These are phyloP conservation scores for Jaminaea rosea DNA, from an alignment of 1,284 basidiomycete genomes.

Conservation along the genomic window DNA sequence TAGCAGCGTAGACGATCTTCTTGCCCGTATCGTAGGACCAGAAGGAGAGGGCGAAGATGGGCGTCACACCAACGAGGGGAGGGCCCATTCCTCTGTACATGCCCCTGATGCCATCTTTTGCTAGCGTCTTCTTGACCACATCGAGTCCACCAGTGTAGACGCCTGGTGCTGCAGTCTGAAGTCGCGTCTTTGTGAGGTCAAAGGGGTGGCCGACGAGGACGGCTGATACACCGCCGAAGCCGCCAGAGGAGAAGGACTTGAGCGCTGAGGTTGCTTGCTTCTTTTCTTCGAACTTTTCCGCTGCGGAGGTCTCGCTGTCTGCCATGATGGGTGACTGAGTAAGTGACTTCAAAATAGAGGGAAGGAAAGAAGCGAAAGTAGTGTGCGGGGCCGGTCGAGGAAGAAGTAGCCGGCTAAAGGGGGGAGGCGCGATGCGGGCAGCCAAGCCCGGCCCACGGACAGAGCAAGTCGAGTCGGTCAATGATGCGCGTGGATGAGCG, in stretches of 20 bases:
- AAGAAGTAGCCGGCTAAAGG: no score
- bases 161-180: conserved; percentile 86
- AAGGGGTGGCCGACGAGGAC: conserved; percentile 95
- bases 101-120: conserved; percentile 77
- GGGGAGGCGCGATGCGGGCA: no score
- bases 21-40: conserved; percentile 97
- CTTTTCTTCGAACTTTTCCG: conserved; percentile 17
- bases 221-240: conserved; percentile 76
- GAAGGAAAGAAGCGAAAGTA: no score
- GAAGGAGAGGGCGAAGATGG: conserved; percentile 97
- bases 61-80: conserved; percentile 89
- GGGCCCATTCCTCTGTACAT: conserved; percentile 95
- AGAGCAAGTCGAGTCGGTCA: no score
- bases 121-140: conserved; percentile 81
- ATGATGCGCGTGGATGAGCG: no score
- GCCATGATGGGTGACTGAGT: conserved; percentile 4
- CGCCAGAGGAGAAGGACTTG: conserved; percentile 55
- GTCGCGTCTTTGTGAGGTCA: conserved; percentile 81
- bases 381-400: no score
- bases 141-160: conserved; percentile 86
- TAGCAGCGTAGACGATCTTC: conserved; percentile 65
- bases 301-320: conserved; percentile 7
- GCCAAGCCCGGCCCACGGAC: no score
- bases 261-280: conserved; percentile 35
- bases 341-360: no score